Conservation (phyloP, 2,329 filamentous ascomycete species). For the Aureobasidium sp. region DNA sequence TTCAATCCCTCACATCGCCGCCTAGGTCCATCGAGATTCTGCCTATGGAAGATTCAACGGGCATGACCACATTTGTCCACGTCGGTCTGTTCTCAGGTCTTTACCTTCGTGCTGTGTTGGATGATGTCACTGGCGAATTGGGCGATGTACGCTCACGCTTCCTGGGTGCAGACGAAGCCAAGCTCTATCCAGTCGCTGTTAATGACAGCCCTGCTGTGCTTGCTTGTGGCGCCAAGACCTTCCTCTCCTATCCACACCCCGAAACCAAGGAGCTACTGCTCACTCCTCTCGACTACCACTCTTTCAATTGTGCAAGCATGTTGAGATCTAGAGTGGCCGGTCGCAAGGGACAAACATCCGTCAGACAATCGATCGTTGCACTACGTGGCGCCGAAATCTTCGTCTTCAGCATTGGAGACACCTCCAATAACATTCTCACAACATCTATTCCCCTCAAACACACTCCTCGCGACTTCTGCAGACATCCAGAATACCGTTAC, state of each 20-base stretch:
- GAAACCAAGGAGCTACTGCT: slow-evolving; percentile 84
- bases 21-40: slow-evolving; percentile 64
- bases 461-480: slow-evolving; percentile 79
- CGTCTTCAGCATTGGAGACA: slow-evolving; percentile 21
- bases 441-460: slow-evolving; percentile 64
- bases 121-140: slow-evolving; percentile 91
- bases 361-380: slow-evolving; percentile 86
- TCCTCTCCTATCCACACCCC: slow-evolving; percentile 88
- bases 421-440: slow-evolving; percentile 19
- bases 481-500: slow-evolving; percentile 77
- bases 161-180: slow-evolving; percentile 81
- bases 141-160: slow-evolving; percentile 94
- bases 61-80: slow-evolving; percentile 83
- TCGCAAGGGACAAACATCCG: slow-evolving; percentile 55
- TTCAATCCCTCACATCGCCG: slow-evolving; percentile 22
- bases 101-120: slow-evolving; percentile 88
- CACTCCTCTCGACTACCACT: slow-evolving; percentile 81
- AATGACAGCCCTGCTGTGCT: slow-evolving; percentile 79
- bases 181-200: slow-evolving; percentile 84
- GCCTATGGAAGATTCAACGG: slow-evolving; percentile 89
- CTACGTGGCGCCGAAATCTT: slow-evolving; percentile 56
- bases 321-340: slow-evolving; percentile 55
- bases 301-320: slow-evolving; percentile 90
- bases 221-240: slow-evolving; percentile 86
- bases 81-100: slow-evolving; percentile 94